These are phyloP conservation scores for Symbiodinium pilosum DNA, from an alignment of 73 alveolate species.

Conservation along the genomic window DNA sequence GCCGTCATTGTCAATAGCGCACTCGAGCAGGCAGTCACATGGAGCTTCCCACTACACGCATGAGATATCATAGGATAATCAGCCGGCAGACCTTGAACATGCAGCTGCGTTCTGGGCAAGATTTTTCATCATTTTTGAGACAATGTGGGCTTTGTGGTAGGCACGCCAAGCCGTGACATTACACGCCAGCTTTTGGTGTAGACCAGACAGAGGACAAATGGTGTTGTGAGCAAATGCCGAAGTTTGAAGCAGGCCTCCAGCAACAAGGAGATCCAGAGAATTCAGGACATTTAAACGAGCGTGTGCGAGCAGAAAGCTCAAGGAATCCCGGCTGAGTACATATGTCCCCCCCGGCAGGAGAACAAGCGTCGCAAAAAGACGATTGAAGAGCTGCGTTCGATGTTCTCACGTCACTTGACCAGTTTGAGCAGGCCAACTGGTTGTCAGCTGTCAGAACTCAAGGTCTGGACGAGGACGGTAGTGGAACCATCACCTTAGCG, in stretches of 20 bases:
- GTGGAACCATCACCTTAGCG: neutral
- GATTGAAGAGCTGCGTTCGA: neutral
- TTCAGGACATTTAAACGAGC: neutral
- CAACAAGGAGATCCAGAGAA: neutral
- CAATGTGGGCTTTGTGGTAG: no score
- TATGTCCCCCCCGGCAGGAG: neutral
- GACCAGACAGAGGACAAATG: no score
- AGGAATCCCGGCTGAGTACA: neutral
- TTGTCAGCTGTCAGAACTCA: neutral
- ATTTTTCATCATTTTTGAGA: no score
- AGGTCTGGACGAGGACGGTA: neutral
- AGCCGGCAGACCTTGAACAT: no score
- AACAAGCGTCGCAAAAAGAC: neutral
- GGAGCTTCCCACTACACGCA: no score
- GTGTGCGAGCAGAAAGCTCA: neutral
- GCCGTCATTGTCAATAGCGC: slow-evolving; percentile 1
- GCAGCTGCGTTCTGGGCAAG: no score
- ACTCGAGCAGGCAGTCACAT: neutral
- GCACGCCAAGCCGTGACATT: no score
- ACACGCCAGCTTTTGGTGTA: no score
- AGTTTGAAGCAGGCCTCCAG: neutral
- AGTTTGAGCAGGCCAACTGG: neutral
- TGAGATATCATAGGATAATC: no score
- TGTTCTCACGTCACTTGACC: neutral
- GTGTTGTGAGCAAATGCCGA: no score